Evolutionary conservation across 1,139 yeast species (phyloP).

Genomic region (Suhomyces choctaworum): DNA sequence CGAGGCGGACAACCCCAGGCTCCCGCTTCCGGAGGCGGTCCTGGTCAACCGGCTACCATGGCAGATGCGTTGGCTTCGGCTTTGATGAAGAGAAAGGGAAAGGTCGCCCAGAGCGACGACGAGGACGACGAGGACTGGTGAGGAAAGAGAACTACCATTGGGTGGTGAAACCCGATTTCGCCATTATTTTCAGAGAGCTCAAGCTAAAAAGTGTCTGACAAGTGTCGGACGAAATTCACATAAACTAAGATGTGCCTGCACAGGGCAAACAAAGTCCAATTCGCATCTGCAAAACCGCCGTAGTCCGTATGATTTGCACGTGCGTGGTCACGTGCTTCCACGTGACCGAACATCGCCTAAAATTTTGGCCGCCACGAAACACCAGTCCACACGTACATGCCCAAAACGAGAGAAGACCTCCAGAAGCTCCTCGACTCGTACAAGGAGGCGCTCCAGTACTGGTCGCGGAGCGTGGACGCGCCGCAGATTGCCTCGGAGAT

Average conservation of each 20-base stretch:
- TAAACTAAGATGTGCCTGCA: no score
- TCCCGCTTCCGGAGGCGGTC: slow-evolving; percentile 31
- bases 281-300: no score
- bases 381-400: slow-evolving; percentile 9
- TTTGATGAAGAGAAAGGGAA: slow-evolving; percentile 73
- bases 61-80: slow-evolving; percentile 93
- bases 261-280: no score
- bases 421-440: slow-evolving; percentile 31
- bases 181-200: no score
- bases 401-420: slow-evolving; percentile 22
- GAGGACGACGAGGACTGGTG: slow-evolving; percentile 80
- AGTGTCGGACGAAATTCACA: no score
- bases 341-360: slow-evolving; percentile 5
- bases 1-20: slow-evolving; percentile 51
- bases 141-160: no score
- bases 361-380: background rate
- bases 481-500: slow-evolving; percentile 15
- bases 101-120: slow-evolving; percentile 81
- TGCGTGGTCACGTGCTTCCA: no score
- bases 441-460: slow-evolving; percentile 36
- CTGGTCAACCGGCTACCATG: slow-evolving; percentile 57
- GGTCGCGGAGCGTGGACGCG: slow-evolving; percentile 25
- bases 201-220: no score
- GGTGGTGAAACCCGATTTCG: no score
- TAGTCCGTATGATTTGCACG: no score